phyloP scores from a whole-genome alignment of 2,329 filamentous ascomycete species.

The Colletotrichum brevisporum region DNA sequence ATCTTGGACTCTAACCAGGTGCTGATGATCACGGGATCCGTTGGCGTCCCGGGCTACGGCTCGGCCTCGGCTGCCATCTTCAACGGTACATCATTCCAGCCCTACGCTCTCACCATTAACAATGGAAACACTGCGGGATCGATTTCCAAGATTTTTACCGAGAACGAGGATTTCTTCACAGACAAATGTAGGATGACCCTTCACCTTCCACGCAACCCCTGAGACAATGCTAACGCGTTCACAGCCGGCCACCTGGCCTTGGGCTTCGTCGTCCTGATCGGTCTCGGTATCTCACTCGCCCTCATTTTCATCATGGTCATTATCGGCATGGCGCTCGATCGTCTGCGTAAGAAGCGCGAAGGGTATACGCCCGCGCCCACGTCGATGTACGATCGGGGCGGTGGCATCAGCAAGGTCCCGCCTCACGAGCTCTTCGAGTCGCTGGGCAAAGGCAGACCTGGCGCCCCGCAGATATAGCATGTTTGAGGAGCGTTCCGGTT shows the following conservation, averaged over 20 bases:
- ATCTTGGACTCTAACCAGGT: conserved; percentile 77
- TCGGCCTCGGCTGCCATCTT: conserved; percentile 89
- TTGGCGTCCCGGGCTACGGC: conserved; percentile 82
- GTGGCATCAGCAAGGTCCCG: conserved; percentile 71
- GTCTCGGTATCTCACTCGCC: conserved; percentile 82
- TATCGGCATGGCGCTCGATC: conserved; percentile 81
- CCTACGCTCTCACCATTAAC: conserved; percentile 84
- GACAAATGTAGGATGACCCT: conserved; percentile 66
- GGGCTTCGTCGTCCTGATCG: conserved; percentile 85
- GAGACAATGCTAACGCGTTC: conserved; percentile 43
- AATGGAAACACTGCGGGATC: conserved; percentile 77
- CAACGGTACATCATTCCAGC: conserved; percentile 83
- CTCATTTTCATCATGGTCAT: conserved; percentile 84
- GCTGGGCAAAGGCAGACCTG: conserved; percentile 62
- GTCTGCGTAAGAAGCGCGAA: conserved; percentile 81
- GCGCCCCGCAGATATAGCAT: conserved; percentile 65
- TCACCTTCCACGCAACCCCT: background rate
- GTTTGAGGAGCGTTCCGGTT: conserved; percentile 29
- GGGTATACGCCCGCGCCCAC: conserved; percentile 86
- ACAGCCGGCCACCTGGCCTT: conserved; percentile 73
- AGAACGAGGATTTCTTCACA: conserved; percentile 83
- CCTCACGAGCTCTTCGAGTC: conserved; percentile 72
- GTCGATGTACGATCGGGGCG: conserved; percentile 72
- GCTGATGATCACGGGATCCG: conserved; percentile 87
- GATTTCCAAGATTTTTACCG: conserved; percentile 86